These are phyloP conservation scores for Ceratocystis albifundus DNA, from an alignment of 2,329 filamentous ascomycete genomes.

Conservation along the genomic window DNA sequence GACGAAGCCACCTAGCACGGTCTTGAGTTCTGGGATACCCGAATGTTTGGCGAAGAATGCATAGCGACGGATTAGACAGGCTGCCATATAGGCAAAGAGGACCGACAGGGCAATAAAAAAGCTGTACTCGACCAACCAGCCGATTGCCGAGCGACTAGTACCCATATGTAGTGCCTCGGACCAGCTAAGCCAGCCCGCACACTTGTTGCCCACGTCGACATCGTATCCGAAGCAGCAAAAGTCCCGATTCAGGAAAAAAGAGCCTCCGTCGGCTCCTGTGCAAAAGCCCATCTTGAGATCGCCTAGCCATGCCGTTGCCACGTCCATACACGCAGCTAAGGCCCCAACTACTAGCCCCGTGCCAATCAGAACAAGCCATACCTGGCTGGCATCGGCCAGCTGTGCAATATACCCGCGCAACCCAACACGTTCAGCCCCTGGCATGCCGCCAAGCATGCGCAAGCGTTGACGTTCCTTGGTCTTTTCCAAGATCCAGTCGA, in stretches of 20 bases:
- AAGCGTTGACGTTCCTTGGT: constrained; percentile 86
- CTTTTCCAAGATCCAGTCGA: constrained; percentile 99
- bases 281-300: constrained; percentile 89
- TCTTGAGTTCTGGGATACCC: constrained; percentile 97
- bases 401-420: constrained; percentile 61
- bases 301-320: constrained; percentile 84
- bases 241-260: constrained; percentile 78
- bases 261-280: constrained; percentile 63
- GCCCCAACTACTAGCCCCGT: constrained; percentile 75
- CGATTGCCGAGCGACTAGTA: constrained; percentile 47
- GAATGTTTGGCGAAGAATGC: constrained; percentile 84
- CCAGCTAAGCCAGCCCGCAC: constrained; percentile 81
- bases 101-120: constrained; percentile 81
- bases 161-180: constrained; percentile 56
- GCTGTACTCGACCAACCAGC: constrained; percentile 75
- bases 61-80: constrained; percentile 69
- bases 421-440: constrained; percentile 38
- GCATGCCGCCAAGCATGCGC: constrained; percentile 45
- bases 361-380: constrained; percentile 79
- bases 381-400: constrained; percentile 72
- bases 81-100: constrained; percentile 65
- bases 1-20: constrained; percentile 83
- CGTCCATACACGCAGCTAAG: constrained; percentile 78
- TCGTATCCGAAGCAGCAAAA: constrained; percentile 95
- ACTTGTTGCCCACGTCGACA: constrained; percentile 68